Evolutionary conservation across 441 rosid genomes (phyloP).

Genomic region (Omphalea diandra): DNA sequence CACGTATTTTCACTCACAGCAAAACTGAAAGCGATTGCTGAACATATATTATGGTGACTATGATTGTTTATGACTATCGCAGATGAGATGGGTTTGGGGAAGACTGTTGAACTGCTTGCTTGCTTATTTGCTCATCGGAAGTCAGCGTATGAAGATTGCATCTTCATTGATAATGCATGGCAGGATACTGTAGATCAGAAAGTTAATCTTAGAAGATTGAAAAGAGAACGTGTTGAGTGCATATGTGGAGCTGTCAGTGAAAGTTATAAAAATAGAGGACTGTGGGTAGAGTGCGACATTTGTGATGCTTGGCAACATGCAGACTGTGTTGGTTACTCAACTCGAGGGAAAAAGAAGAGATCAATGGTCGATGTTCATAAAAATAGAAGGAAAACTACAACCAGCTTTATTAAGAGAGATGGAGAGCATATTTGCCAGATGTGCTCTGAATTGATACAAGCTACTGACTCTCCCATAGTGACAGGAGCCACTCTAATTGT

Average conservation of each 20-base stretch:
- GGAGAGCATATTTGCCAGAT: slow-evolving; percentile 75
- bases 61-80: slow-evolving; percentile 34
- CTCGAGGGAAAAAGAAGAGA: slow-evolving; percentile 56
- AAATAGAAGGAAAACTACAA: slow-evolving; percentile 47
- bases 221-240: slow-evolving; percentile 94
- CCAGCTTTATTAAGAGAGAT: slow-evolving; percentile 55
- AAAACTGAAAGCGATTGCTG: neutral
- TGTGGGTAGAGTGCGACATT: slow-evolving; percentile 95
- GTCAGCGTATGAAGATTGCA: slow-evolving; percentile 45
- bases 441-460: slow-evolving; percentile 79
- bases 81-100: slow-evolving; percentile 99
- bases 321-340: slow-evolving; percentile 91
- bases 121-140: slow-evolving; percentile 75
- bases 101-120: slow-evolving; percentile 96
- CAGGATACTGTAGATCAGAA: slow-evolving; percentile 38
- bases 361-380: slow-evolving; percentile 37
- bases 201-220: slow-evolving; percentile 57
- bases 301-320: slow-evolving; percentile 99
- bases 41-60: slow-evolving; percentile 9
- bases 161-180: slow-evolving; percentile 25
- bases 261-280: slow-evolving; percentile 68
- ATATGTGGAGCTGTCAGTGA: slow-evolving; percentile 96
- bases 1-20: neutral
- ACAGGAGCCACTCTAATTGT: slow-evolving; percentile 94
- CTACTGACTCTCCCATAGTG: slow-evolving; percentile 69